Base-by-base conservation (phyloP, 2,329 filamentous ascomycete species). In the Cordyceps tenuipes region DNA sequence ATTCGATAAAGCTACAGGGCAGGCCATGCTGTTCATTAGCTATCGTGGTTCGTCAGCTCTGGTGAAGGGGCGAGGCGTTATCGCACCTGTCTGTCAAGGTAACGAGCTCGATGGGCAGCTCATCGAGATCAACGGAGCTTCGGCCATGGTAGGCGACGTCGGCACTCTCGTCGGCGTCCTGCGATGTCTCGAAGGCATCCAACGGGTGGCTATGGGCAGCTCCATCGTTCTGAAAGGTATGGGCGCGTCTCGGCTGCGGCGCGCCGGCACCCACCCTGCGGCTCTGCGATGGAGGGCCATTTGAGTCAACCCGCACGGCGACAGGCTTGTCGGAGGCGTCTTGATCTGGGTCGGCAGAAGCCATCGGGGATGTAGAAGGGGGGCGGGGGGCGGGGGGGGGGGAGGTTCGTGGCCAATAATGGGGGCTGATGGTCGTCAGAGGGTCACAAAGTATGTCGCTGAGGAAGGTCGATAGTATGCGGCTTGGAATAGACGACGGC, bases 21-120 rank as follows among this genome's bases (percentile, higher is more conserved):
- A 29, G 6, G 13, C 65, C 51, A 41, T 56, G 9, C 5, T n/a
- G 61, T 55, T 5, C n/a, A 61, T 55, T 48, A 53, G 52, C 43
- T 7, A 34, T 4, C 26, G 12, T 31, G 29, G 29, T 10, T 26
- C 21, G 12, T 29, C 15, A 17, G 21, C 15, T n/a, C 13, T 21
- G 12, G 34, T 6, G 17, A 7, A 19, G 43, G 12, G 34, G 26
- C 23, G 31, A 5, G 7, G 29, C 29, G 23, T 43, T 5, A 19
- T 50, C 10, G 17, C 77, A 91, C 90, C 89, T 90, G 73, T 97
- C 93, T 21, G 89, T 91, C 70, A 97, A 77, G 72, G 90, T 94
- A 61, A 94, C 82, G 62, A 99, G 83, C 79, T 99, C 94, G 68
- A 97, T 94, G 15, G 94, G 94, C 47, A 99, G 84, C 68, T 96